These are phyloP conservation scores for Mycena vulgaris DNA, from an alignment of 768 basidiomycete species.

Conservation along the genomic window DNA sequence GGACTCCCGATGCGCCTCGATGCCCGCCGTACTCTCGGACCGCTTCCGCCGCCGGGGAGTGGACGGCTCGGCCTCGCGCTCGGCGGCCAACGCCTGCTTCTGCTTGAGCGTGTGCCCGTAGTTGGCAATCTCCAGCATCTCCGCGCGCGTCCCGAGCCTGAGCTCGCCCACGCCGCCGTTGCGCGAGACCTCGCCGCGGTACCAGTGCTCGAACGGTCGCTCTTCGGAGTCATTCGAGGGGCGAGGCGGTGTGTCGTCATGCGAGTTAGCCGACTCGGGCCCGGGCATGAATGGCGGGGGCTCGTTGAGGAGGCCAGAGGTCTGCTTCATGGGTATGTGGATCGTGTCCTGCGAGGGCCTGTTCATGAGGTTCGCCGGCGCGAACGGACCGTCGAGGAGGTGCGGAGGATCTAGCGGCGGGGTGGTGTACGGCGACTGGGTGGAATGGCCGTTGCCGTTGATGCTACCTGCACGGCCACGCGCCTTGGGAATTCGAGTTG, in stretches of 20 bases:
- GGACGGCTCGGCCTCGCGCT: slow-evolving; percentile 41
- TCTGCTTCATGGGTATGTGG: slow-evolving; percentile 52
- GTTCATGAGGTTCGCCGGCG: slow-evolving; percentile 30
- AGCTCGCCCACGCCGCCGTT: slow-evolving; percentile 93
- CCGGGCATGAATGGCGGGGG: slow-evolving; percentile 70
- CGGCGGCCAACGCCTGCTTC: slow-evolving; percentile 42
- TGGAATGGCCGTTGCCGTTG: slow-evolving; percentile 39
- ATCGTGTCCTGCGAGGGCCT: slow-evolving; percentile 41
- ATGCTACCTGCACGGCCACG: slow-evolving; percentile 39
- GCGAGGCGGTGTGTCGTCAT: slow-evolving; percentile 62
- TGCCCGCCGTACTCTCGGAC: slow-evolving; percentile 75
- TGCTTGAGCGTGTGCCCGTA: slow-evolving; percentile 76
- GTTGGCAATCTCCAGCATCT: slow-evolving; percentile 92
- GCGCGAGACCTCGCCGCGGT: slow-evolving; percentile 87
- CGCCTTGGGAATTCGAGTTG: slow-evolving; percentile 69
- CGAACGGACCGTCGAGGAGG: slow-evolving; percentile 47
- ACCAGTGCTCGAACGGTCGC: slow-evolving; percentile 91
- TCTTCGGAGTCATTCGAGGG: slow-evolving; percentile 85
- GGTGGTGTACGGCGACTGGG: slow-evolving; percentile 29
- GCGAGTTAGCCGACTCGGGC: slow-evolving; percentile 60
- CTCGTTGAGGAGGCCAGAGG: slow-evolving; percentile 73
- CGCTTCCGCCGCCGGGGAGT: slow-evolving; percentile 62
- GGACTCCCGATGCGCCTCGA: slow-evolving; percentile 69
- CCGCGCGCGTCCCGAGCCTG: slow-evolving; percentile 78
- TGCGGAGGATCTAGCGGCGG: slow-evolving; percentile 45